These are phyloP conservation scores for Malus hybrid DNA, from an alignment of 331 rosid species.

Conservation along the genomic window DNA sequence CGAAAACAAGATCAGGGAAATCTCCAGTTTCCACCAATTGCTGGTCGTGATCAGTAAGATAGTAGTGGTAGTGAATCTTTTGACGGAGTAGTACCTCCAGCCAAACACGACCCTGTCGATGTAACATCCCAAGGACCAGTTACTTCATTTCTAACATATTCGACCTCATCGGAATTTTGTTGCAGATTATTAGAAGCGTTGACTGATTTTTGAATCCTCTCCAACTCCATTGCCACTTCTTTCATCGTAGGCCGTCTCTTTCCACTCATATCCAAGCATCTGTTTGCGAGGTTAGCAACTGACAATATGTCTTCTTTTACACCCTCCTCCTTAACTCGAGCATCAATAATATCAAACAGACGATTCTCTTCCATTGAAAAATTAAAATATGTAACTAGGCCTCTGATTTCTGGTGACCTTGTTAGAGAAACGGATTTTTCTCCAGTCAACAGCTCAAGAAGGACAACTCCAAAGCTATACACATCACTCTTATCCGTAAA, in stretches of 20 bases:
- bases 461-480: constrained; percentile 17
- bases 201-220: constrained; percentile 5
- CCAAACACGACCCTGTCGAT: not conserved
- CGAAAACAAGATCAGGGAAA: too few species aligned
- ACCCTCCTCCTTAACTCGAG: not conserved
- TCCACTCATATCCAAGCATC: constrained; percentile 18
- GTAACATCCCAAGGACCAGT: constrained; percentile 4
- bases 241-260: constrained; percentile 20
- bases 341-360: constrained; percentile 12
- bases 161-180: not conserved
- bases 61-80: not conserved
- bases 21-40: too few species aligned
- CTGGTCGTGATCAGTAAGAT: too few species aligned
- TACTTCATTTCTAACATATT: not conserved
- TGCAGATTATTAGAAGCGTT: not conserved
- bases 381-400: constrained; percentile 13
- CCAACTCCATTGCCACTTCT: constrained; percentile 16
- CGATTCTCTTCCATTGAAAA: not conserved
- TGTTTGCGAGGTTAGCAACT: constrained; percentile 4
- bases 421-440: not conserved
- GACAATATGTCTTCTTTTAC: not conserved
- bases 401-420: constrained; percentile 3
- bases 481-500: constrained; percentile 20
- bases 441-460: constrained; percentile 17
- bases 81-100: not conserved